These are phyloP conservation scores for Hyaloraphidium curvatum DNA, from an alignment of 192 early-diverging fungal species.

Conservation along the genomic window DNA sequence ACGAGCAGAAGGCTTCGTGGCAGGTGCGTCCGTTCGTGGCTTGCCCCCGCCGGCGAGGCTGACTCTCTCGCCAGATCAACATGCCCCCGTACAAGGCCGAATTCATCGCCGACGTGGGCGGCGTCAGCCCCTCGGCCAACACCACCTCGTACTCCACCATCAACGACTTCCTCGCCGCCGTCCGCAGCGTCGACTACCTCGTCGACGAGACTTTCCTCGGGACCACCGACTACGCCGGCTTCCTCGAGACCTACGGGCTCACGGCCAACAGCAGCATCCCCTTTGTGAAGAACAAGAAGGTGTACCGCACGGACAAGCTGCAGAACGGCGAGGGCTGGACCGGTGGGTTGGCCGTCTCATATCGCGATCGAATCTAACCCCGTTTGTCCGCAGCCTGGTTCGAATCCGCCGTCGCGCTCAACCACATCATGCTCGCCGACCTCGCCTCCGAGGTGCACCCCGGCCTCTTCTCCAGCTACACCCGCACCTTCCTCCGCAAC, in stretches of 20 bases:
- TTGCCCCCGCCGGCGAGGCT: background rate
- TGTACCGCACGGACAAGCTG: background rate
- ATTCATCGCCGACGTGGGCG: background rate
- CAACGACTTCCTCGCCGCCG: background rate
- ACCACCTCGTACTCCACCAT: background rate
- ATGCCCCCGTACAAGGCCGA: background rate
- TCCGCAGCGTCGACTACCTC: background rate
- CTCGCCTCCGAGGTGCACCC: background rate
- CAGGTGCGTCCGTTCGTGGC: background rate
- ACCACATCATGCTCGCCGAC: background rate
- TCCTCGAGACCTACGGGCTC: background rate
- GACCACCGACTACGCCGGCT: background rate
- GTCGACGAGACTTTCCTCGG: background rate
- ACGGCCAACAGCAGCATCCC: background rate
- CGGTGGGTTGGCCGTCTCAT: too few species aligned
- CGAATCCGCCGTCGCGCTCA: background rate
- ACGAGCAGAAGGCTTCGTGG: background rate
- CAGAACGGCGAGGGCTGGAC: background rate
- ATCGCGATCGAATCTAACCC: too few species aligned
- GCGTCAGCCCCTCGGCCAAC: background rate
- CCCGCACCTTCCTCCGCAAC: background rate
- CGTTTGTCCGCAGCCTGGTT: too few species aligned
- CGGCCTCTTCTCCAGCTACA: background rate
- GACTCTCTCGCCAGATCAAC: background rate
- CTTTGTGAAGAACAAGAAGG: background rate